Evolutionary conservation across 2,329 filamentous ascomycete species (phyloP).

Genomic region (Tricladium varicosporioides): DNA sequence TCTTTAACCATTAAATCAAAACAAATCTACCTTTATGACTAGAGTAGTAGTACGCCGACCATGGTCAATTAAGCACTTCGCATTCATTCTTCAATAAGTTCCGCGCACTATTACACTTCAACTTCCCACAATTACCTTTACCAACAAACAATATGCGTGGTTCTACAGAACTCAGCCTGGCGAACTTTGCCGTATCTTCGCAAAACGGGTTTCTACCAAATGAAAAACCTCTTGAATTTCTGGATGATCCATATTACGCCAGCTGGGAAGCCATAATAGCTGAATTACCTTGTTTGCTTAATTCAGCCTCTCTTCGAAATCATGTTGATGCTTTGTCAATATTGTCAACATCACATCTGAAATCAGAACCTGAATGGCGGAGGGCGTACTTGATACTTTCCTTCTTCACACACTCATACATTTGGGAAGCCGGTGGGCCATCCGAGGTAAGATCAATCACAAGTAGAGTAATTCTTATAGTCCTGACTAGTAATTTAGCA

Average conservation of each 20-base stretch:
- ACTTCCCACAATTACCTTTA: neutral
- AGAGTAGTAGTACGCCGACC: no score
- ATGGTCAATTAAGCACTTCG: neutral
- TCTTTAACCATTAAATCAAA: no score
- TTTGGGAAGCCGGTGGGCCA: constrained; percentile 81
- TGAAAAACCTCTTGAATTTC: constrained; percentile 59
- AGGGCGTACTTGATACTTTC: constrained; percentile 76
- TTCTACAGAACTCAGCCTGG: constrained; percentile 25
- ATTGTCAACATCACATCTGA: constrained; percentile 63
- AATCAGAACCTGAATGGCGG: constrained; percentile 70
- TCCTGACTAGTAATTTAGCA: constrained; percentile 39
- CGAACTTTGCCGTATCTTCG: constrained; percentile 26
- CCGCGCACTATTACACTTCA: no score
- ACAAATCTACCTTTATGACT: no score
- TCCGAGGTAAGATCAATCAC: constrained; percentile 57
- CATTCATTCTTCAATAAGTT: neutral
- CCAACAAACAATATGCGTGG: constrained; percentile 24
- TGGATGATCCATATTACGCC: constrained; percentile 72
- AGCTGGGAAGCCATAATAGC: constrained; percentile 74
- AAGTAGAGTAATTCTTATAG: neutral
- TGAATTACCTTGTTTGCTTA: constrained; percentile 65
- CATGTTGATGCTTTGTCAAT: constrained; percentile 66
- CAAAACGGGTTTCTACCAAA: constrained; percentile 73
- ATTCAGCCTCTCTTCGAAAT: constrained; percentile 60
- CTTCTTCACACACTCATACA: constrained; percentile 80